Evolutionary conservation across 345 rosid genomes (phyloP), one percentile per base, ranked within the genome.

Genomic region (Ailanthus altissimus): DNA sequence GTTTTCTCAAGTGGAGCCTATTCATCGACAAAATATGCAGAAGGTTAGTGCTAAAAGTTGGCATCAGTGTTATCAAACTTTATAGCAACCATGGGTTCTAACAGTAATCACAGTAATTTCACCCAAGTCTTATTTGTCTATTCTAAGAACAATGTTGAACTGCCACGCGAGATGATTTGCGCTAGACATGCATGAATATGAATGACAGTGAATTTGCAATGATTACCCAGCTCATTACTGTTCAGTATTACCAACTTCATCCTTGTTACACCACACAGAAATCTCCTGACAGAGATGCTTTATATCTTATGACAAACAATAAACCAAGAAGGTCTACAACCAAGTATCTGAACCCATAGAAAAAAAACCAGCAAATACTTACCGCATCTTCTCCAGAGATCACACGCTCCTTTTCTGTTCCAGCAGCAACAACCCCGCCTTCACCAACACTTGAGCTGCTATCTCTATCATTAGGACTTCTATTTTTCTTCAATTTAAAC

Each of bases 311-410:
- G 46, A 36, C 2, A 8, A 56, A 61, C 70, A 46, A 75, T 2
- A 2, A 11, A 67, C n/a, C 32, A 45, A 28, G 2, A n/a, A 47
- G 21, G 20, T 32, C 58, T 25, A 54, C 18, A 8, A 62, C 53
- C 38, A 36, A 38, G 40, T 40, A 57, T 11, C 12, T 14, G 25
- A 75, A 62, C 16, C 32, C 49, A 66, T 50, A 6, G 42, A 28
- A 13, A 23, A n/a, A 32, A 72, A 65, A 72, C 46, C 46, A 70
- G 67, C 59, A 50, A 46, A 71, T 7, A 83, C 90, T 90, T 81
- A 93, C 99, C 0, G 99, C 97, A 62, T 96, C 99, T 81, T 93
- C 99, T 80, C 95, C 98, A 5, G 98, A 90, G 61, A 96, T 91
- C 11, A 54, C 60, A 36, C 90, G 95, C 51, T 96, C 98, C 64